Base-by-base conservation (phyloP, 495 filamentous ascomycete genomes). In the Daldinia decipiens region DNA sequence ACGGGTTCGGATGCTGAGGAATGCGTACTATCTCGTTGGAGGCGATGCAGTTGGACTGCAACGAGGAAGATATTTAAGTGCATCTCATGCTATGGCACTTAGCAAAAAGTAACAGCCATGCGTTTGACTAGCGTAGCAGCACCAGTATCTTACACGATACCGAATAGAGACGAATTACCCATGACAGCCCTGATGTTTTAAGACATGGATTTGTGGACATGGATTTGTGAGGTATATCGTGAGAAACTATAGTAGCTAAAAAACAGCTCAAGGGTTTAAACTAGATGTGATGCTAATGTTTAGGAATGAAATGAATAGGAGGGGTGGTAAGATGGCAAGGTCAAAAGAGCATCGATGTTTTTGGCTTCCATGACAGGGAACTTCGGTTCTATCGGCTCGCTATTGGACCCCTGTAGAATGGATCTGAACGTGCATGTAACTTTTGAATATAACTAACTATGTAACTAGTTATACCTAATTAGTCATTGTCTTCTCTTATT, bases 31-130 rank as follows among this genome's bases (percentile, higher is more conserved):
- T 39, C 5, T 13, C 32, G 24, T 58, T 60, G 56, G 51, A 51
- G 26, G 38, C 32, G n/a, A 53, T 31, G 21, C 19, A 13, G 36
- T 43, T 17, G n/a, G 34, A 32, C 3, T 60, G 47, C 24, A 55
- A n/a, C 27, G 5, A 51, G 15, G n/a, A 53, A 63, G 31, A 63
- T 52, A 52, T 52, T 51, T 40, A 13, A 11, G 12, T 60, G 51
- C 58, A 27, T 59, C 19, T 51, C 40, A 40, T 51, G 45, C 21
- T 26, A 13, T 51, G 21, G 21, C 21, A 51, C 39, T 26, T 51
- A 31, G 29, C 5, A 31, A 31, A 31, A 31, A 31, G 29, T 6
- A 52, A 29, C 21, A 15, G 12, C 50, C 50, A 52, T 52, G 50
- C 12, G 50, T 31, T 53, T 31, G 15, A 12, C 24, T 53, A 53